phyloP scores from a whole-genome alignment of 2,329 filamentous ascomycete species.

The Biscogniauxia sp. region DNA sequence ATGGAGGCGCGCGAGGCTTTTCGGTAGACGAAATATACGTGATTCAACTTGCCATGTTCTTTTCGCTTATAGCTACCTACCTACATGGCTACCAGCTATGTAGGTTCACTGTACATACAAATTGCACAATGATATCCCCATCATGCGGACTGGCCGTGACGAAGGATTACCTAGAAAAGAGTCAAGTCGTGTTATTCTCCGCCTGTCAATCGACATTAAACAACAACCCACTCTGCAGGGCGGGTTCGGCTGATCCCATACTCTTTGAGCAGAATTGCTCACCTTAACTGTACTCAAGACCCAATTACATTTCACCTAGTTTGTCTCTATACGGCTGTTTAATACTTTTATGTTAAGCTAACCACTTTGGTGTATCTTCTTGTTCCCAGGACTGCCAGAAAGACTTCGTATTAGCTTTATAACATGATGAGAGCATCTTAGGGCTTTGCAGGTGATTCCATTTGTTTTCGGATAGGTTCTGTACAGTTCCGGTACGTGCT shows the following conservation, averaged over 20 bases:
- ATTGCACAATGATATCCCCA: not conserved
- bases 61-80: too few relatives aligned
- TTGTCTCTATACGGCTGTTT: not conserved
- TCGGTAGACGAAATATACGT: not conserved
- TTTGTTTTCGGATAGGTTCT: not conserved
- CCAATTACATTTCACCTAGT: not conserved
- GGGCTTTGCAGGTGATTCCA: not conserved
- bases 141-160: not conserved
- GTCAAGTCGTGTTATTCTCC: not conserved
- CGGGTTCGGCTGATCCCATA: conserved; percentile 1
- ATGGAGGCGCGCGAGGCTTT: not conserved
- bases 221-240: not conserved
- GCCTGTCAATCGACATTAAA: conserved; percentile 1
- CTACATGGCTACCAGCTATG: too few relatives aligned
- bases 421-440: not conserved
- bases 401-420: not conserved
- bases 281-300: not conserved
- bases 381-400: not conserved
- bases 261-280: not conserved
- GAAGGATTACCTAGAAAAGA: not conserved
- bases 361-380: not conserved
- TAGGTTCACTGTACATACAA: not conserved
- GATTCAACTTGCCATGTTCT: too few relatives aligned
- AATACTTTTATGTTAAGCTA: not conserved
- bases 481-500: too few relatives aligned